Evolutionary conservation across 192 early-diverging fungal species (phyloP), one percentile per base, ranked within the genome.

Genomic region (Coemansia sp.): DNA sequence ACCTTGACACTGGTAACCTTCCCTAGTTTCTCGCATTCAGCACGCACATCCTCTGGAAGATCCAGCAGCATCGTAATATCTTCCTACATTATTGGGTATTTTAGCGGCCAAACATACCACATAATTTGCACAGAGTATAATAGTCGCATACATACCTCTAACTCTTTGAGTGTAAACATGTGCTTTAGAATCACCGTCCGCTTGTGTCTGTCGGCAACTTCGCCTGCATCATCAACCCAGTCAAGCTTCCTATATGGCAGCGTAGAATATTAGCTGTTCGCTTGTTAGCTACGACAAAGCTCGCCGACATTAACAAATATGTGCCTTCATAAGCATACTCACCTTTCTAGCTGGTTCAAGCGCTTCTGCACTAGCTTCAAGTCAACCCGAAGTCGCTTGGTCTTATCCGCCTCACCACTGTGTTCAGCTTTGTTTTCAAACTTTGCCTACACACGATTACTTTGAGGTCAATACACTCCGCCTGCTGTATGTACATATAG

Each of bases 1-100:
- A 99, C 73, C 43, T 93, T 88, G 5, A 99, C 92, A 66, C 94
- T 97, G 19, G 95, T 95, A 3, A 97, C 94, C 54, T 91, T 89
- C 13, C 97, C 97, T 11, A 96, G 66, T 58, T 91, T 93, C 65
- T 96, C 94, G 68, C 94, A 95, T 62, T 99, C 97, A 20, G 85
- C 82, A 3, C 97, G 87, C 13, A 99, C 89, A 67, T 99, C 97
- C 43, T 96, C 89, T 51, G 95, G 92, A 59, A 99, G 77, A 41
- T 99, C 97, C 18, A 99, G 73, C 32, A 98, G 60, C 48, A 97
- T 64, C 0, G 90, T 86, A 6, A 93, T 91, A 65, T 97, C 93
- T 16, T 88, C 86, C 88, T 91, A 77, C 18, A 29, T 20, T n/a
- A 18, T 50, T 26, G 57, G 24, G 6, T 32, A 32, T 32, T 27